Conservation (phyloP, 2,329 filamentous ascomycete genomes). For the Aspergillus texensis region DNA sequence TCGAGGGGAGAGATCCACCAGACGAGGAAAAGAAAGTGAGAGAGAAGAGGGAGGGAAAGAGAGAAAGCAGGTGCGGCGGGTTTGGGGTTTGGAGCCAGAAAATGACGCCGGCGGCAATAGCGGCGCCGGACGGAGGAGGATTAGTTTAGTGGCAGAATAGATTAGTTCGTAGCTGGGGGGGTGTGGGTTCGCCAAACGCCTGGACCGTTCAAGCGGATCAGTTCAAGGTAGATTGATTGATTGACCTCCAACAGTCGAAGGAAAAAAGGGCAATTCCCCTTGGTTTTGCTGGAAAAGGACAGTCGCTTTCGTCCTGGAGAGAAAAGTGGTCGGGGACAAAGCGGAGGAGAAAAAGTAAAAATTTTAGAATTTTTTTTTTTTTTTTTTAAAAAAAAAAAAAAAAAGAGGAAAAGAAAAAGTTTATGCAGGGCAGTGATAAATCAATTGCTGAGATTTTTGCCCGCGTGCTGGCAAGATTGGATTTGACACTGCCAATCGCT, state of each 20-base stretch:
- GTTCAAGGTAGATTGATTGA: neutral
- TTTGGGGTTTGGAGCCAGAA: constrained; percentile 23
- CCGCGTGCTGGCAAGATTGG: constrained; percentile 1
- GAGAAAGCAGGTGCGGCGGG: constrained; percentile 19
- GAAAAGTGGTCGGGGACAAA: neutral
- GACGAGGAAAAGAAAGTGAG: constrained; percentile 5
- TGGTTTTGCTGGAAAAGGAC: no score
- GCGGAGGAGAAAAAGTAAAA: neutral
- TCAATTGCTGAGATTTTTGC: neutral
- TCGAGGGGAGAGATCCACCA: constrained; percentile 13
- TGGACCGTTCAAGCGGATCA: neutral
- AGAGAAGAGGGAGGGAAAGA: constrained; percentile 8
- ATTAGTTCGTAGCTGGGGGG: neutral
- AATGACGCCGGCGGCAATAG: constrained; percentile 27
- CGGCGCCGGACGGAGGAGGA: constrained; percentile 20
- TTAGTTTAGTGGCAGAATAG: constrained; percentile 1
- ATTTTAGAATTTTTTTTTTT: no score
- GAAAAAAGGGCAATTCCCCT: neutral
- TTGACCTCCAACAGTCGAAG: neutral
- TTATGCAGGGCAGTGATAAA: constrained; percentile 3
- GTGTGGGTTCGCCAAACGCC: constrained; percentile 6
- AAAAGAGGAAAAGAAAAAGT: neutral
- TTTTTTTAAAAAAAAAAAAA: neutral
- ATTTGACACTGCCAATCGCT: neutral
- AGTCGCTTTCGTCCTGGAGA: neutral